Conservation (phyloP, 108 stramenopile genomes). For the Cyclotella sp. region DNA sequence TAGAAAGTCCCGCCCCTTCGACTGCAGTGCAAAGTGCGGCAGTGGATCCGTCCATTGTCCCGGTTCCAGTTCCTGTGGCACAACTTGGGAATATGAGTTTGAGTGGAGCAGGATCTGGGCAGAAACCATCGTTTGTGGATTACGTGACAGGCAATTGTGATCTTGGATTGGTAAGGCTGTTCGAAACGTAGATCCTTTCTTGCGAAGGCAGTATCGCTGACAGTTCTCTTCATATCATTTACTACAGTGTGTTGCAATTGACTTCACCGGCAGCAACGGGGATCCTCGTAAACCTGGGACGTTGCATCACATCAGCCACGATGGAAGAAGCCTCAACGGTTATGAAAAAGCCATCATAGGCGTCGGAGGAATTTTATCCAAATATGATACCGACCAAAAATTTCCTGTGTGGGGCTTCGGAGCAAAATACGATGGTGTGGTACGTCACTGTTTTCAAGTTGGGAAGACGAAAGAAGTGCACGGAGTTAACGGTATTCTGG, state of each 20-base stretch:
- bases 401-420: constrained; percentile 93
- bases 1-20: constrained; percentile 10
- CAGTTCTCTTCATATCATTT: background rate
- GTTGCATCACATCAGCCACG: constrained; percentile 73
- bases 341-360: constrained; percentile 80
- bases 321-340: constrained; percentile 62
- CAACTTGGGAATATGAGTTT: constrained; percentile 29
- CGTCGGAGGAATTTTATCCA: constrained; percentile 65
- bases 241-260: constrained; percentile 76
- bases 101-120: constrained; percentile 17
- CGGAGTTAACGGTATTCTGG: constrained; percentile 81
- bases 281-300: constrained; percentile 81
- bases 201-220: background rate
- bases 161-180: constrained; percentile 57
- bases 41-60: constrained; percentile 13
- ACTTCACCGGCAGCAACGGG: constrained; percentile 95
- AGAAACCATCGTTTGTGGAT: constrained; percentile 68
- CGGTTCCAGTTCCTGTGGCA: constrained; percentile 21
- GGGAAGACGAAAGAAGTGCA: constrained; percentile 58
- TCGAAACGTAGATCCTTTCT: no score
- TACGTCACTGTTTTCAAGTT: constrained; percentile 78
- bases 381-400: constrained; percentile 86
- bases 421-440: constrained; percentile 84
- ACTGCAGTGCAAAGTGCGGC: background rate
- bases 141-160: constrained; percentile 79